Evolutionary conservation across 768 basidiomycete genomes (phyloP), one percentile per base, ranked within the genome.

Genomic region (Roridomyces roridus): DNA sequence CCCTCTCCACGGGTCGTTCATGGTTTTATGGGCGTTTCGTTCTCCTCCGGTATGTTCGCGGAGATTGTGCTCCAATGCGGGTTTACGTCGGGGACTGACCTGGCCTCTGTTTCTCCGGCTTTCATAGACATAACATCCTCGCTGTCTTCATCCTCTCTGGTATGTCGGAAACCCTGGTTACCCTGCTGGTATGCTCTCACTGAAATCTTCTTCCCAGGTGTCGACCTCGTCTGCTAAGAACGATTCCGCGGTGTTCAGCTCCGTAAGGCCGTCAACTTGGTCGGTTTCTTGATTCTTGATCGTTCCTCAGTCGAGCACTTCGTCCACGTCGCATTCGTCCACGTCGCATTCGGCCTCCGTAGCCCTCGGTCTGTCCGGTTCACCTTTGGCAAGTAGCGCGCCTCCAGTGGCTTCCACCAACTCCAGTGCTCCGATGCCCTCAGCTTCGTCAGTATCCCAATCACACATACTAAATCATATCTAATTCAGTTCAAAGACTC

Each of bases 61-160:
- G 39, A 29, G n/a, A 26, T 18, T 3, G 41, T 26, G 17, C 34
- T 29, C 10, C 23, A 29, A 26, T 29, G 40, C 55, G 60, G 55
- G 51, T 45, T 40, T 62, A 47, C n/a, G 25, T 62, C 60, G 60
- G 60, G 12, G 42, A 54, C 49, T 57, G 28, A 57, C 29, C 34
- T 3, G 7, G 29, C 43, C 37, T 24, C 34, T 3, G 29, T 47
- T 51, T 43, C 37, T 24, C 55, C 56, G 47, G 44, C n/a, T 43
- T 34, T 36, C 35, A 39, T 44, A 42, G 58, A 39, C 47, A 24
- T 59, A 26, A 34, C 57, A 36, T 48, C 52, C 43, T 39, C 17
- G 17, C 20, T 7, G 37, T 7, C 6, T 18, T 39, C 41, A 28
- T 49, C 48, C 3, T 11, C 40, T 23, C 41, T 39, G 52, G 58